Evolutionary conservation across 2,329 filamentous ascomycete genomes (phyloP), one percentile per base, ranked within the genome.

Genomic region (Fusarium virguliforme): DNA sequence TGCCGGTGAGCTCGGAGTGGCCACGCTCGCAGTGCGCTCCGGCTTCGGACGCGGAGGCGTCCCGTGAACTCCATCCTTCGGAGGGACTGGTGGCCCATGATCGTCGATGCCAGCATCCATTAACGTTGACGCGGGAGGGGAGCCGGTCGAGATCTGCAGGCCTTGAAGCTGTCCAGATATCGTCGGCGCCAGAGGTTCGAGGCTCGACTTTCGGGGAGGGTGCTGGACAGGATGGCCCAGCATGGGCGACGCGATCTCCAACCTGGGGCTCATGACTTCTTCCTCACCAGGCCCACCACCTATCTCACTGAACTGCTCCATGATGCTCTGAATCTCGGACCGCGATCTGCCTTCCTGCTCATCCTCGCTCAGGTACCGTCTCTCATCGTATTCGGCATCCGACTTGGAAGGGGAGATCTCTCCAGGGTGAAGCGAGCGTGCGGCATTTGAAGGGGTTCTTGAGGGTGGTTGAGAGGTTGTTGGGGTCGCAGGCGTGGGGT

Each of bases 301-400:
- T 56, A 89, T 89, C 77, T 93, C 90, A 74, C 92, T 91, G 75
- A 98, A 98, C 81, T 98, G 96, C 69, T 94, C 94, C 94, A 99
- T 98, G 79, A 99, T 98, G 78, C 89, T 97, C 81, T 98, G 94
- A 66, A 99, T 98, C 83, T 99, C 96, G 6, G 92, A 91, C 65
- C 90, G 89, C 1, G 93, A 94, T 57, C 89, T 90, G 56, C 88
- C 88, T 53, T 94, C 90, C 24, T 89, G 87, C 60, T 89, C 87
- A 75, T 90, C 89, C 76, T 91, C 90, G 74, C 86, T 90, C 37
- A 84, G 73, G 60, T 86, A 86, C 65, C 82, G 82, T 73, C 85
- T 88, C 56, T 90, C 89, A 57, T 91, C 89, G 68, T 88, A 86
- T 32, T 83, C 83, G 74, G 88, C 86, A 32, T 78, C 76, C 22